These are phyloP conservation scores for Arachis monticola DNA, from an alignment of 331 rosid species.

Conservation along the genomic window DNA sequence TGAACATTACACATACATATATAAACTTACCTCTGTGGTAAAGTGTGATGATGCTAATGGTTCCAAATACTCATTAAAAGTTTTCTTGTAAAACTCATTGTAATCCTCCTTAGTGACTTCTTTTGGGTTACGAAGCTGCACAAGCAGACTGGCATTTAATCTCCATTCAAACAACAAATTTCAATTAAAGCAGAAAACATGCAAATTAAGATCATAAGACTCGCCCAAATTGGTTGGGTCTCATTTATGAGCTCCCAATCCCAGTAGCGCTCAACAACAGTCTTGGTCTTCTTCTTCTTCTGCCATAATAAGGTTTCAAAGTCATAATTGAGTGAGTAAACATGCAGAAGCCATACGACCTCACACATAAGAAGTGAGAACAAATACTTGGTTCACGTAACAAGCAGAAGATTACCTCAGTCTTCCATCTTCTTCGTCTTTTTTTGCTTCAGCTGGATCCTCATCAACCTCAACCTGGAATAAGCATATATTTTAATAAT, in stretches of 20 bases:
- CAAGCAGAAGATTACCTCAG: constrained; percentile 59
- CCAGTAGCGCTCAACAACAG: constrained; percentile 92
- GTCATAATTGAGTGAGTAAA: constrained; percentile 25
- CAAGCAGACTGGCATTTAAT: constrained; percentile 21
- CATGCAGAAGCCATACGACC: constrained; percentile 23
- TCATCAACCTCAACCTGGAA: constrained; percentile 91
- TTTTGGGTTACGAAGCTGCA: constrained; percentile 95
- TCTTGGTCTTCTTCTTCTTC: constrained; percentile 95
- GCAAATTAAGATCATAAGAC: constrained; percentile 37
- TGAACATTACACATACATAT: too few relatives aligned
- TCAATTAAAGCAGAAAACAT: not conserved
- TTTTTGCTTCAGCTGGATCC: constrained; percentile 75
- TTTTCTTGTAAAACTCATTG: constrained; percentile 90
- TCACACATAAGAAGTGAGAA: not conserved
- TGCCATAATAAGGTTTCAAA: constrained; percentile 41
- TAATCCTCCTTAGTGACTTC: constrained; percentile 90
- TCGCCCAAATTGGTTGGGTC: constrained; percentile 95
- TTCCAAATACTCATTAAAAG: constrained; percentile 88
- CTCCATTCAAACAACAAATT: constrained; percentile 1
- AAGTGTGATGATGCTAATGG: constrained; percentile 97
- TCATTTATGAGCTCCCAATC: constrained; percentile 96
- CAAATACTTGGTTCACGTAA: not conserved
- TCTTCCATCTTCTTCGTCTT: constrained; percentile 66
- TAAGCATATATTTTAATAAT: constrained; percentile 24
- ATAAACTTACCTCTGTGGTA: constrained; percentile 74